Evolutionary conservation across 2,329 filamentous ascomycete species (phyloP).

Genomic region (Xenoacremonium recifei): DNA sequence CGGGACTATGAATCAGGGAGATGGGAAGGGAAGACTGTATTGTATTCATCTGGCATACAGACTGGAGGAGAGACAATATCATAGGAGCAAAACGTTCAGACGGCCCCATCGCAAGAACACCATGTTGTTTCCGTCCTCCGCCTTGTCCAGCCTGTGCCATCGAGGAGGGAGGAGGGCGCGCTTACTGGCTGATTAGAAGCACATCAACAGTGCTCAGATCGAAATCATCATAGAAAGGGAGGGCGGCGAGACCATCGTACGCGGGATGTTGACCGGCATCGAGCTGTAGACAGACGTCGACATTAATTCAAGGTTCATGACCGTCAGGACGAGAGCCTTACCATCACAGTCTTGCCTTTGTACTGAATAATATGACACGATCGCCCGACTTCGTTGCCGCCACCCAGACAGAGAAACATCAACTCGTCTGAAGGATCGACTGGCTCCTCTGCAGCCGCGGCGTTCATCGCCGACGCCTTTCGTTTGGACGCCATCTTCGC

Average conservation of each 20-base stretch:
- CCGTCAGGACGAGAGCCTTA: constrained; percentile 40
- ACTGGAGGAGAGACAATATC: constrained; percentile 28
- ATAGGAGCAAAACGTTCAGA: constrained; percentile 17
- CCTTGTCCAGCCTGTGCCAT: constrained; percentile 27
- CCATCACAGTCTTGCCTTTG: constrained; percentile 99
- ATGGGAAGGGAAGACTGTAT: constrained; percentile 29
- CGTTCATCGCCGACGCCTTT: constrained; percentile 75
- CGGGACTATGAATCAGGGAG: constrained; percentile 22
- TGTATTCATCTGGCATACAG: constrained; percentile 40
- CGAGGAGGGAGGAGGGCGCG: constrained; percentile 20
- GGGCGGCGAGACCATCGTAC: constrained; percentile 87
- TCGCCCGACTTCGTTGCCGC: constrained; percentile 93
- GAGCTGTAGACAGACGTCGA: constrained; percentile 66
- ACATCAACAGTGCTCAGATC: constrained; percentile 97
- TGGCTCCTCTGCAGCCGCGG: constrained; percentile 70
- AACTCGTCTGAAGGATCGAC: constrained; percentile 93
- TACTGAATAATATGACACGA: constrained; percentile 99
- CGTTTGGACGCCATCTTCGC: constrained; percentile 84
- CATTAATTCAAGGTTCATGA: constrained; percentile 17
- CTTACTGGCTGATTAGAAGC: constrained; percentile 98
- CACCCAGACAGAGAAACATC: constrained; percentile 88
- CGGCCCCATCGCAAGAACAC: constrained; percentile 26
- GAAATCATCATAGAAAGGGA: constrained; percentile 98
- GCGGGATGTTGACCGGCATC: constrained; percentile 97
- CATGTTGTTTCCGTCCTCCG: constrained; percentile 23